A percentile compares a stretch with the other conserved stretches of the same genome.
These are phyloP conservation scores for Colletotrichum sp. DNA, from an alignment of 2,329 filamentous ascomycete genomes.

Conservation along the genomic window DNA sequence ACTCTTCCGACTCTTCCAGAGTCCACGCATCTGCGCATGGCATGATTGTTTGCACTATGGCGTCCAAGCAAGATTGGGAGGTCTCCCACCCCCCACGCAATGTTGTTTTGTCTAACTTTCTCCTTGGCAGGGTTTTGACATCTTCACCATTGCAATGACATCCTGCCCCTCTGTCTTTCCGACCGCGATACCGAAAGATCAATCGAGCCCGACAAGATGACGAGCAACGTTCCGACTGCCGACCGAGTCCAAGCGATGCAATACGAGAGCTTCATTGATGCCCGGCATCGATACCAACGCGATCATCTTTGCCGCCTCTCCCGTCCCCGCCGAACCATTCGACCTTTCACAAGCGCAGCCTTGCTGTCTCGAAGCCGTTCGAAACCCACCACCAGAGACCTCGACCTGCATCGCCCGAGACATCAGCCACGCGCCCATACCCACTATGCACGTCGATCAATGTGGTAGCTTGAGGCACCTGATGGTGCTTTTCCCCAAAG, in stretches of 20 bases:
- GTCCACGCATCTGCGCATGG: not conserved
- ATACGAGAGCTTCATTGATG: not conserved
- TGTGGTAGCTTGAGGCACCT: not conserved
- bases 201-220: not conserved
- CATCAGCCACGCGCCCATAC: not conserved
- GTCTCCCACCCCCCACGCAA: not conserved
- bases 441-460: not conserved
- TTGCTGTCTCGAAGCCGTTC: not conserved
- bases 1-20: not conserved
- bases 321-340: not conserved
- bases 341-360: not conserved
- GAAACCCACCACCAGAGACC: not conserved
- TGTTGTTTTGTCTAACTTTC: not conserved
- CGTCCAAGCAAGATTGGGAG: not conserved
- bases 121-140: not conserved
- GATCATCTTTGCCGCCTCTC: not conserved
- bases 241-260: not conserved
- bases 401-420: not conserved
- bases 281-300: not conserved
- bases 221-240: not conserved
- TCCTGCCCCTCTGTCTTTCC: not conserved
- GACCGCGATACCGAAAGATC: not conserved
- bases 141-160: not conserved
- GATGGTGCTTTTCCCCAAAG: not conserved
- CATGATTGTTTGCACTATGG: not conserved